Conservation (phyloP, 768 basidiomycete species). For the Asterophora parasitica region DNA sequence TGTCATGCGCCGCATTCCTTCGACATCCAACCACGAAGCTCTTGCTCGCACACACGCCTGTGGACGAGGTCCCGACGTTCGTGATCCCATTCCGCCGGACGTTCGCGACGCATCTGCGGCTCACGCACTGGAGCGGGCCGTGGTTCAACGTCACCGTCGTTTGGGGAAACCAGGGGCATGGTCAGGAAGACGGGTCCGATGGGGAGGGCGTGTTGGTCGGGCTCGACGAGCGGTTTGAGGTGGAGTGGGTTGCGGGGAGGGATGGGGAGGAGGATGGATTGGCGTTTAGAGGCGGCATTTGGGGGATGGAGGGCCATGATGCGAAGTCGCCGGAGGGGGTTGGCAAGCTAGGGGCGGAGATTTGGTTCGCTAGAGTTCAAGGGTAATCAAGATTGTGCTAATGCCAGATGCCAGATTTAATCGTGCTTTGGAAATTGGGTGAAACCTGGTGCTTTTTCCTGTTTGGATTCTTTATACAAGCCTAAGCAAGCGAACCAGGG, state of each 20-base stretch:
- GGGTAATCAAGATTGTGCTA: too few species aligned
- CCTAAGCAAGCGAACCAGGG: too few species aligned
- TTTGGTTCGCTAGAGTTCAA: conserved; percentile 29
- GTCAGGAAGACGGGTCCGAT: background rate
- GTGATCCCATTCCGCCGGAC: conserved; percentile 30
- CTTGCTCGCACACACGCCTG: conserved; percentile 21
- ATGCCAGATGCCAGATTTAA: too few species aligned
- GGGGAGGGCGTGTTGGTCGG: conserved; percentile 29
- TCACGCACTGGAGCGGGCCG: conserved; percentile 33
- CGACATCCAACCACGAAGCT: conserved; percentile 22
- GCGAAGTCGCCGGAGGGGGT: conserved; percentile 23
- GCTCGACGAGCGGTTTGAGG: conserved; percentile 31
- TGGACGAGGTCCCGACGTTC: conserved; percentile 26
- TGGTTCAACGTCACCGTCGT: conserved; percentile 34
- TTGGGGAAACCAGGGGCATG: conserved; percentile 35
- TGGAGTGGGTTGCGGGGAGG: conserved; percentile 31
- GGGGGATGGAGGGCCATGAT: conserved; percentile 34
- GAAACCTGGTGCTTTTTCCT: too few species aligned
- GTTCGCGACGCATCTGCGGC: conserved; percentile 32
- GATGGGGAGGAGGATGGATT: conserved; percentile 26
- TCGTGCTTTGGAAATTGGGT: too few species aligned
- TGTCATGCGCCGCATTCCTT: conserved; percentile 21
- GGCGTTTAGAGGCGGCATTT: conserved; percentile 35
- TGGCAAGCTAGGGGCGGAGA: conserved; percentile 33
- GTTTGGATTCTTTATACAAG: too few species aligned